Base-by-base conservation (phyloP, 306 rosid species). In the Malus orientalis region DNA sequence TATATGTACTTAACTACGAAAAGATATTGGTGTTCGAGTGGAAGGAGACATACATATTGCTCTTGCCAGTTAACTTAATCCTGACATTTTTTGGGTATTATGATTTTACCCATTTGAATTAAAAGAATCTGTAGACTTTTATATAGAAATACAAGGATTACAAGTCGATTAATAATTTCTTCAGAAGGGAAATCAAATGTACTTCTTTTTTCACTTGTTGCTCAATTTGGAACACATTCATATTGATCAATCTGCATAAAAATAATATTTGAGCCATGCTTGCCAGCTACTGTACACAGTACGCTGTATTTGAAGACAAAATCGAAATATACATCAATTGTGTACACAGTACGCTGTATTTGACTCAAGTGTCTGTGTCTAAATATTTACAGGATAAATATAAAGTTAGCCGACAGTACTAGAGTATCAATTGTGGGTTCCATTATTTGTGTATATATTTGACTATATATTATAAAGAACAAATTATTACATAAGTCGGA, bases 341-440 rank as follows among this genome's bases (percentile, higher is more conserved):
- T 6, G 5, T 74, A 42, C 32, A 27, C 69, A 49, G 19, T 44
- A 49, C 44, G 23, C 32, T 27, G 77, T 45, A 20, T 74, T 44
- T 44, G 22, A 30, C 42, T 14, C 27, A 4, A 11, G 42, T 25
- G 7, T 25, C 15, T 7, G n/a, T 51, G 29, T 38, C 42, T 29
- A 51, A 33, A 25, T 49, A 69, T 70, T 27, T 25, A 8, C n/a
- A 9, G 4, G 18, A 70, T 11, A 29, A 74, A 40, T 25, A 60
- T 16, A 74, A 74, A 45, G 60, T 19, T 53, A 12, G 32, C 70
- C 78, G 78, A 61, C 78, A 74, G 77, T 42, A 59, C 44, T 42
- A 60, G 27, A 8, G 65, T 25, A 61, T 44, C 77, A 8, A 61
- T 20, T 44, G 78, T 74, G 78, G 70, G 78, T 45, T 44, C 78